Conservation (phyloP, 768 basidiomycete genomes). For the Sarcodon sp. region DNA sequence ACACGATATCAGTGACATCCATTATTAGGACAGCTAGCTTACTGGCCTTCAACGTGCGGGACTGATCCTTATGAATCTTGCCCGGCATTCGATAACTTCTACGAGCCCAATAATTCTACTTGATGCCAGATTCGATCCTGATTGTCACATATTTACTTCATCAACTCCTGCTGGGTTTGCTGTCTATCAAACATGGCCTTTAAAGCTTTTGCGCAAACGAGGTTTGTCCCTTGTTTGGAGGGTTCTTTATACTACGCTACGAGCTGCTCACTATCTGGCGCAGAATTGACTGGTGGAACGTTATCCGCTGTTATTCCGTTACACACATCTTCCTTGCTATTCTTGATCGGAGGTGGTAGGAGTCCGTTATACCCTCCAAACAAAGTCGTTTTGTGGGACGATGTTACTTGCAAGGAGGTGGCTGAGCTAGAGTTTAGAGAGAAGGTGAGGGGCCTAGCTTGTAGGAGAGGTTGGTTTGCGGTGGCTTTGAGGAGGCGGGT, state of each 20-base stretch:
- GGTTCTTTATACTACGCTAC: conserved; percentile 5
- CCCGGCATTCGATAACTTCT: conserved; percentile 70
- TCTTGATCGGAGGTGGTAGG: conserved; percentile 78
- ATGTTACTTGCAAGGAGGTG: conserved; percentile 59
- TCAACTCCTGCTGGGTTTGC: conserved; percentile 76
- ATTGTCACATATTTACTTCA: conserved; percentile 68
- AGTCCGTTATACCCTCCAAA: conserved; percentile 87
- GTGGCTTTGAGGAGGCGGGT: conserved; percentile 72
- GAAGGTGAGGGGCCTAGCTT: conserved; percentile 65
- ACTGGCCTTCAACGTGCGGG: conserved; percentile 6
- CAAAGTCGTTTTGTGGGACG: conserved; percentile 88
- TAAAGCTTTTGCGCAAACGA: conserved; percentile 69
- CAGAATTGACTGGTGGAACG: conserved; percentile 73
- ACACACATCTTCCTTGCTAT: conserved; percentile 72
- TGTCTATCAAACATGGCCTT: conserved; percentile 65
- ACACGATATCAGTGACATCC: not conserved
- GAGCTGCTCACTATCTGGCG: conserved; percentile 6
- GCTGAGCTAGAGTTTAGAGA: conserved; percentile 87
- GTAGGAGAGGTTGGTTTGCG: conserved; percentile 74
- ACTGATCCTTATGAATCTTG: conserved; percentile 60
- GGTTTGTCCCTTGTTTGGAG: conserved; percentile 30
- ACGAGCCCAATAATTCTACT: conserved; percentile 64
- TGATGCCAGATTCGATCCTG: conserved; percentile 71
- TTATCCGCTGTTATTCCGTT: conserved; percentile 65
- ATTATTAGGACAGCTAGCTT: conserved; percentile 2